Evolutionary conservation across 192 early-diverging fungal species (phyloP).

Genomic region (Spizellomyces sp.): DNA sequence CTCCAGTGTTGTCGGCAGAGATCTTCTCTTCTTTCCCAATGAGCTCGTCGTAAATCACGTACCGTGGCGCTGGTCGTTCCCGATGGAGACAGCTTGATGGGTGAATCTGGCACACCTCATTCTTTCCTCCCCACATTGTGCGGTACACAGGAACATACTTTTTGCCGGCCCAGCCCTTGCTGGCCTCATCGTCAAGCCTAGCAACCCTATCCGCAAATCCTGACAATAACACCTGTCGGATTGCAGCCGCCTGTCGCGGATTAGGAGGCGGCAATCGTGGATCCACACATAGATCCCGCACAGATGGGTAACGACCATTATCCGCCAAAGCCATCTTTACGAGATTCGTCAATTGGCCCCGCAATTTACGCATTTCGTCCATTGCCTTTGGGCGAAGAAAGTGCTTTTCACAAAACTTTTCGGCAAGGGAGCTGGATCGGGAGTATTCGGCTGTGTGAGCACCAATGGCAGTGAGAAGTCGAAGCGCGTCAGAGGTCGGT

Average conservation of each 20-base stretch:
- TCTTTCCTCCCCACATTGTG: constrained; percentile 46
- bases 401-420: constrained; percentile 75
- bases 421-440: constrained; percentile 50
- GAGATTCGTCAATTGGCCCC: constrained; percentile 42
- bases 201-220: constrained; percentile 96
- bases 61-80: constrained; percentile 49
- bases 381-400: constrained; percentile 83
- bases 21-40: constrained; percentile 52
- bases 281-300: constrained; percentile 70
- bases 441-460: constrained; percentile 66
- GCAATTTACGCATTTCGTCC: constrained; percentile 56
- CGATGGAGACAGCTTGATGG: constrained; percentile 38
- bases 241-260: constrained; percentile 57
- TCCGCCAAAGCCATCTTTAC: constrained; percentile 37
- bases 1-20: constrained; percentile 57
- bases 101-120: constrained; percentile 72
- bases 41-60: constrained; percentile 59
- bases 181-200: constrained; percentile 51
- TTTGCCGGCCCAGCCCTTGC: constrained; percentile 30
- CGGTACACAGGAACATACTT: constrained; percentile 46
- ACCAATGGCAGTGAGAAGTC: constrained; percentile 84
- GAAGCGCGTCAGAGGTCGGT: constrained; percentile 84
- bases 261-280: constrained; percentile 53
- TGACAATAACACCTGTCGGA: constrained; percentile 86
- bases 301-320: constrained; percentile 53